Base-by-base conservation (phyloP, 148 eudicot species). In the Vaccinium darrowii region DNA sequence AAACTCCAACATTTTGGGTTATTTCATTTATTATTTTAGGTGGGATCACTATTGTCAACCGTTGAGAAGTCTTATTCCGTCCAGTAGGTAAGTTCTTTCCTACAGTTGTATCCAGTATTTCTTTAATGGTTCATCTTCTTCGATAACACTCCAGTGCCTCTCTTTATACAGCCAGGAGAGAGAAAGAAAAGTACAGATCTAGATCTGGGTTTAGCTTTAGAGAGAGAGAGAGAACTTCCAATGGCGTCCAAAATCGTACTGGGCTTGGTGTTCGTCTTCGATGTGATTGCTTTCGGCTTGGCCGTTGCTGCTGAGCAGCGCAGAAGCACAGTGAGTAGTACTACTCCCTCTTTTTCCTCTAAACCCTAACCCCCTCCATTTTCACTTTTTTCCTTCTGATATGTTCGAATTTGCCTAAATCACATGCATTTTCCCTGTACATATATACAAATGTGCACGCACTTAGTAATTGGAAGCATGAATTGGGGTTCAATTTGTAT, bases 281-380 rank as follows among this genome's bases (percentile, higher is more conserved):
- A 93, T 85, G 69, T 94, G 78, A 92, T 93, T 51, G 98, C 98
- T 39, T 94, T 94, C 60, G 98, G 91, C 23, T 89, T 94, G 43
- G 95, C 98, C 78, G 90, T 94, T 84, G 95, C 98, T 60, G 98
- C 98, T 82, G 98, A 94, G 87, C 95, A 92, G 85, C 87, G 95
- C 54, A 88, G 95, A 83, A 93, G 95, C 93, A 91, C 88, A 23
- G 98, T 93, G 84, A 85, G 92, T 69, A 18, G 30, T 47, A 36
- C 39, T 36, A 47, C 13, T 33, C 53, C 54, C 79, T 33, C 54
- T 33, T 62, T 77, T 4, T 72, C 62, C 63, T 50, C 71, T 9
- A 18, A 27, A 27, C 74, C 74, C 76, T 60, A 63, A 27, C 21
- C 25, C 23, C 53, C n/a, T 49, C 43, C 21, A 33, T 19, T 80